Base-by-base conservation (phyloP, 768 basidiomycete genomes). In the Leccinum uliginosum region DNA sequence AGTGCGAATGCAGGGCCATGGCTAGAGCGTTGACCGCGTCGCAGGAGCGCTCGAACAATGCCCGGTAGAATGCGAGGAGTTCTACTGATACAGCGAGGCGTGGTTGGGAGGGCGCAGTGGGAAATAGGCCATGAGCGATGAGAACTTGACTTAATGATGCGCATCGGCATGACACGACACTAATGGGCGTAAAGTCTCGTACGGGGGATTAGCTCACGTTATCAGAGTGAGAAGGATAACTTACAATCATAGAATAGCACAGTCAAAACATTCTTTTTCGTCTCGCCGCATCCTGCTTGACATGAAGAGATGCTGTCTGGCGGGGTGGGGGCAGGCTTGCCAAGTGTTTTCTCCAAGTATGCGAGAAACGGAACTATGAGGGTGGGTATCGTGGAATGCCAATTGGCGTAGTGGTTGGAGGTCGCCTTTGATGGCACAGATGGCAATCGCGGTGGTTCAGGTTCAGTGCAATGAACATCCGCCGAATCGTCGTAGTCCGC, bases 41-140 rank as follows among this genome's bases (percentile, higher is more conserved):
- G 17, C 73, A 76, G 1, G 75, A 74, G 0, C 64, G 59, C 54
- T 76, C 71, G 46, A 76, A 77, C 1, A 76, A 55, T 2, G 68
- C 65, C n/a, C 38, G 14, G 38, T 38, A 38, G 38, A 38, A 38
- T n/a, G 38, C 38, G 6, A 38, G 38, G 14, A 76, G 59, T 11
- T 73, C 64, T 3, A 75, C 59, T 1, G 66, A 69, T 26, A 68
- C 55, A 0, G 58, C 61, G 40, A 64, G 55, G 2, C 50, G 45
- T 4, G 68, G 62, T 27, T 64, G 59, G 24, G 45, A 46, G 3
- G 24, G 45, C 12, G 24, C 45, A 12, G 6, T 46, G 23, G 45
- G 45, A 15, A 46, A 46, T 46, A 46, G 45, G 14, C 45, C 45
- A 14, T 46, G 45, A 23, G 24, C 14, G 45, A 46, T 12, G 23